Conservation (phyloP, 2,329 filamentous ascomycete genomes). For the Aspergillus arachidicola region DNA sequence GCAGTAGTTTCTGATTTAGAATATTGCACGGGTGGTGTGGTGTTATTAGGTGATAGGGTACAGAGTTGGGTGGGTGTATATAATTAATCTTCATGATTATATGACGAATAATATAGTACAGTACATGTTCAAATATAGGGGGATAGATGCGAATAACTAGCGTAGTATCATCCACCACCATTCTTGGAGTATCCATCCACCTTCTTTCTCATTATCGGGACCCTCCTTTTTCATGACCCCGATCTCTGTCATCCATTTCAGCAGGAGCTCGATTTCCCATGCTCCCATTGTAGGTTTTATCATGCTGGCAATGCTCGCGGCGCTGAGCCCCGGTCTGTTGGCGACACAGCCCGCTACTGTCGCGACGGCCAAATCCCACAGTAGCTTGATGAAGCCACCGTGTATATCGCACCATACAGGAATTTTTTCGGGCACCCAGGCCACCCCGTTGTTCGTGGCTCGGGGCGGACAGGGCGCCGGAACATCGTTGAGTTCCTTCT, state of each 20-base stretch:
- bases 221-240: slow-evolving; percentile 21
- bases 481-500: slow-evolving; percentile 19
- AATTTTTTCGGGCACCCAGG: slow-evolving; percentile 31
- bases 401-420: slow-evolving; percentile 55
- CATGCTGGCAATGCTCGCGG: slow-evolving; percentile 37
- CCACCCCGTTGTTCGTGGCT: not conserved
- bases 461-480: slow-evolving; percentile 30
- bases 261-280: slow-evolving; percentile 46
- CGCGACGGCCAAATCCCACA: slow-evolving; percentile 47
- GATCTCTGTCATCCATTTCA: slow-evolving; percentile 43
- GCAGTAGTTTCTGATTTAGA: not conserved
- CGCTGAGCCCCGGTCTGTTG: slow-evolving; percentile 43
- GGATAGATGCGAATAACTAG: not conserved
- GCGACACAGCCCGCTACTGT: slow-evolving; percentile 47
- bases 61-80: not conserved
- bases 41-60: not conserved
- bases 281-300: slow-evolving; percentile 41
- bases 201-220: slow-evolving; percentile 11
- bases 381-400: slow-evolving; percentile 33
- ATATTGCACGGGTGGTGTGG: not conserved
- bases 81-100: not conserved
- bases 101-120: not conserved
- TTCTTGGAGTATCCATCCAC: slow-evolving; percentile 38
- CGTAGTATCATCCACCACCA: slow-evolving; percentile 45
- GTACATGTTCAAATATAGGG: not conserved